Evolutionary conservation across 805 yeast species (phyloP), one percentile per base, ranked within the genome.

Genomic region (Wickerhamiella lipophila): DNA sequence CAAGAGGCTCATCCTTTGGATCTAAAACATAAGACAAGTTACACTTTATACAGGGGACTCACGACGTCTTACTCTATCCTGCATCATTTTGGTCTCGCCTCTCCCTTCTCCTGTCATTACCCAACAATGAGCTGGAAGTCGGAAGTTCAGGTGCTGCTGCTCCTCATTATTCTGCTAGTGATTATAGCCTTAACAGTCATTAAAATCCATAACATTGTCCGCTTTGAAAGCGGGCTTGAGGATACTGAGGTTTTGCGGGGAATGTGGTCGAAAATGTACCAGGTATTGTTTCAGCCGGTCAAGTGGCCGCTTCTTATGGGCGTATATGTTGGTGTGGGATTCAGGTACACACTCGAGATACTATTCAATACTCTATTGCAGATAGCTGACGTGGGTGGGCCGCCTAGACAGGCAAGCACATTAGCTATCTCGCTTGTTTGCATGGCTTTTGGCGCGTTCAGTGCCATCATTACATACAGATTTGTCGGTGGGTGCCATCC

Each of bases 191-290:
- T 49, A 18, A 39, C 46, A 16, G 55, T 58, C 8, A 54, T 56
- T 25, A 47, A 50, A 25, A 57, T 54, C 27, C 56, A 58, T 50
- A 49, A 53, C 30, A 42, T 57, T 4, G 60, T 58, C 15, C 52
- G 59, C 13, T 55, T 55, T 51, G 46, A 50, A 32, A 48, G 54
- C n/a, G 61, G 61, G 22, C 49, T 58, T 27, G 52, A 56, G 39
- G 46, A 38, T 49, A 58, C 55, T 30, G 60, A 56, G 18, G 51
- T 52, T 13, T 50, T 58, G 46, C 47, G 61, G 22, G 52, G 60
- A 12, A 42, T 55, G 53, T 58, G 61, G 61, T 50, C 61, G 16
- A 53, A 55, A 26, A 49, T 59, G 22, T 56, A 55, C 23, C 53
- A 49, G 27, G 50, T 55, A 26, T 45, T 57, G n/a, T 54, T 57